Conservation (phyloP, 2,329 filamentous ascomycete genomes). For the Sphaceloma murrayae region DNA sequence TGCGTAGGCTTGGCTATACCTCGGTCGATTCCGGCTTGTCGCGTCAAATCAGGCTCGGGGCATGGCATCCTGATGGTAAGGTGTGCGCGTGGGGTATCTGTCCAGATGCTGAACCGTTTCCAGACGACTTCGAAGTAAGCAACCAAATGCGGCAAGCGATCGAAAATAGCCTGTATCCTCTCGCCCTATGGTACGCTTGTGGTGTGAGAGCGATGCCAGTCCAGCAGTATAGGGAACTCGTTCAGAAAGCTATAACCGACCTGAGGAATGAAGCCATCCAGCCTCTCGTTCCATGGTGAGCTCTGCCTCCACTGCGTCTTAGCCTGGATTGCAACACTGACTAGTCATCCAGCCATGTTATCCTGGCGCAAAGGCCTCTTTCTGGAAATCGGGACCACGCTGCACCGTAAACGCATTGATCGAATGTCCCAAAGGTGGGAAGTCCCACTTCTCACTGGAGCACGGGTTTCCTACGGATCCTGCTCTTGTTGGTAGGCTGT, state of each 20-base stretch:
- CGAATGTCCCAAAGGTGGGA: too few species aligned
- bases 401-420: too few species aligned
- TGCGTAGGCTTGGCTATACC: background rate
- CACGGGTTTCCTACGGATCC: too few species aligned
- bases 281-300: too few species aligned
- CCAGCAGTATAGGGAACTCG: background rate
- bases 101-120: background rate
- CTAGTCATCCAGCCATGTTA: too few species aligned
- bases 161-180: background rate
- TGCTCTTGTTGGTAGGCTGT: too few species aligned
- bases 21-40: background rate
- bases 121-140: background rate
- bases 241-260: background rate
- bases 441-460: too few species aligned
- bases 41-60: background rate
- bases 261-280: too few species aligned
- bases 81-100: background rate
- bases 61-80: background rate
- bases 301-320: too few species aligned
- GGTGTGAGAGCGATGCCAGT: background rate
- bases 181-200: conserved; percentile 5
- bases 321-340: too few species aligned
- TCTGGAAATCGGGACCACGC: too few species aligned
- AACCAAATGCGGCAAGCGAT: conserved; percentile 6
- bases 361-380: too few species aligned